Evolutionary conservation across 1,284 basidiomycete genomes (phyloP).

Genomic region (Ganoderma multipileum): DNA sequence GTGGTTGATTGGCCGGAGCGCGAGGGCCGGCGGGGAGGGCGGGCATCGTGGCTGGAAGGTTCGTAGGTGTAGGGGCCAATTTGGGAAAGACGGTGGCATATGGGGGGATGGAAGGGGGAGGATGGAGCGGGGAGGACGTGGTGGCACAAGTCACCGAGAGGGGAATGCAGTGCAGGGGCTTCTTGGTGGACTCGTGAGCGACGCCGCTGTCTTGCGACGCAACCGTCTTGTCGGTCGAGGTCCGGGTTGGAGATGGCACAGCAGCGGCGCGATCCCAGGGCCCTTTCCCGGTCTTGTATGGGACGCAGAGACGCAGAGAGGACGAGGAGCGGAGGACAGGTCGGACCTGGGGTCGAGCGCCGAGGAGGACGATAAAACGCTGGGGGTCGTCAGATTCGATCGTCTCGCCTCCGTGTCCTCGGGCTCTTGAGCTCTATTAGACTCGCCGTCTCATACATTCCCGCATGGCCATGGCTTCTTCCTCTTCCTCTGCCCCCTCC

Average conservation of each 20-base stretch:
- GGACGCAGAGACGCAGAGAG: neutral
- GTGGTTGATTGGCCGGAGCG: neutral
- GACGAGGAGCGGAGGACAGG: neutral
- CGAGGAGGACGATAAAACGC: conserved; percentile 5
- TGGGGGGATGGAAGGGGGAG: neutral
- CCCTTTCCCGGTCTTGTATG: neutral
- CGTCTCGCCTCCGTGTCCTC: neutral
- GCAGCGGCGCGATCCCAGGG: neutral
- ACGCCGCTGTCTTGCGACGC: neutral
- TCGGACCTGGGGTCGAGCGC: conserved; percentile 1
- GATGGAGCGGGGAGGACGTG: neutral
- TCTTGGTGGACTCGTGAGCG: neutral
- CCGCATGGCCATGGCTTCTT: conserved; percentile 1
- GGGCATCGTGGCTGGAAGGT: neutral
- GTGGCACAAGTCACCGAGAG: neutral
- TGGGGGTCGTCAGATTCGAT: conserved; percentile 1
- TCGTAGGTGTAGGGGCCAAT: neutral
- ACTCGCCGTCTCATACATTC: neutral
- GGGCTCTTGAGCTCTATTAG: conserved; percentile 2
- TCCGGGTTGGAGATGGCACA: neutral
- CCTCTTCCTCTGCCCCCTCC: conserved; percentile 43
- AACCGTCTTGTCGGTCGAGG: neutral
- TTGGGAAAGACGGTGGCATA: neutral
- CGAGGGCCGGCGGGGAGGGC: neutral
- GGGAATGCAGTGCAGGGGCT: conserved; percentile 3